These are phyloP conservation scores for Lactarius tabidus DNA, from an alignment of 768 basidiomycete genomes.

Conservation along the genomic window DNA sequence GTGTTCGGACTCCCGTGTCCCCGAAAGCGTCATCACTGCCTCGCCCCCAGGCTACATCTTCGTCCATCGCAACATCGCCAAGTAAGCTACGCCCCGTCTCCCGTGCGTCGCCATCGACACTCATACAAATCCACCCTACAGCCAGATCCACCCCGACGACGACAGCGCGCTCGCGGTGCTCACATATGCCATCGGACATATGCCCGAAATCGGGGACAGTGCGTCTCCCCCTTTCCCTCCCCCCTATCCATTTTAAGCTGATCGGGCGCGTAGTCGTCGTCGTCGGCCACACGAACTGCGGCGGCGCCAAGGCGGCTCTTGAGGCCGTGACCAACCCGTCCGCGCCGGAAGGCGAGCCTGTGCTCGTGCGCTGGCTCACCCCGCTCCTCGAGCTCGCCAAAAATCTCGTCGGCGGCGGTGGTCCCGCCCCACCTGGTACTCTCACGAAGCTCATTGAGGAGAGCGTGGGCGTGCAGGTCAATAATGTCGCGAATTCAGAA, in stretches of 20 bases:
- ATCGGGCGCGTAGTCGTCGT: constrained; percentile 56
- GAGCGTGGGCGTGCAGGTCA: constrained; percentile 30
- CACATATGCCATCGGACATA: constrained; percentile 62
- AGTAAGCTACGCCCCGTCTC: constrained; percentile 43
- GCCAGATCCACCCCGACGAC: constrained; percentile 73
- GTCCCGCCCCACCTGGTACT: constrained; percentile 34
- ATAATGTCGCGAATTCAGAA: constrained; percentile 27
- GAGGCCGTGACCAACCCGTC: constrained; percentile 38
- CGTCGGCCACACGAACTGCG: constrained; percentile 81
- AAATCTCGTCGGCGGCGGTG: constrained; percentile 43
- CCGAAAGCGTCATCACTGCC: constrained; percentile 68
- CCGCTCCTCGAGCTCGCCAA: constrained; percentile 57
- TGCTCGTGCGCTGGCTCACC: constrained; percentile 67
- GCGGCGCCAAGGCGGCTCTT: constrained; percentile 62
- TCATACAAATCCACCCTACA: constrained; percentile 32
- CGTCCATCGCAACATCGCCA: constrained; percentile 83
- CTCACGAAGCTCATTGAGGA: constrained; percentile 23
- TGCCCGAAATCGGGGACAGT: constrained; percentile 80
- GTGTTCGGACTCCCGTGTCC: constrained; percentile 82
- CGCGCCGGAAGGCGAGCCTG: constrained; percentile 32
- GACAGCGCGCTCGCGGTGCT: constrained; percentile 68
- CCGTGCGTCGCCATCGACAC: background rate
- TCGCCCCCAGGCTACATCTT: constrained; percentile 78
- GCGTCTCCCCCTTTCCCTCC: constrained; percentile 29
- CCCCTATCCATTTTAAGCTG: background rate